phyloP scores from a whole-genome alignment of 345 rosid species.

The Gossypium rotundifolium region DNA sequence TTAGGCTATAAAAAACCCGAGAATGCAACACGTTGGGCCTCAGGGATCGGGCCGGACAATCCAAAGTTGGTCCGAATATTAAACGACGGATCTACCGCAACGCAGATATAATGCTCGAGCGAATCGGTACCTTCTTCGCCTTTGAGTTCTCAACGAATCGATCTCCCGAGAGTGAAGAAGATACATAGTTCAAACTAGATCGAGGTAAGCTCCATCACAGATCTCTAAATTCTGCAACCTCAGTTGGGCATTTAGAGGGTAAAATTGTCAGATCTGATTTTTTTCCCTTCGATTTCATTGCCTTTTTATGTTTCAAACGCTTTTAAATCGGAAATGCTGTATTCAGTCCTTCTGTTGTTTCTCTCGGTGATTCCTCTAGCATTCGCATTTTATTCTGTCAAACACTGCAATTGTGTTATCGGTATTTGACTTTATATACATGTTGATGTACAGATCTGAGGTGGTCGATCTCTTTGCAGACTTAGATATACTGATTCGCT shows the following conservation, averaged over 20 bases:
- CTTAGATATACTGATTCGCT: not conserved
- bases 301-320: too few species aligned
- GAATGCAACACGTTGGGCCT: too few species aligned
- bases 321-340: not conserved
- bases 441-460: conserved; percentile 1
- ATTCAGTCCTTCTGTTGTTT: not conserved
- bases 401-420: not conserved
- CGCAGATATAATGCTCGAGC: not conserved
- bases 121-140: too few species aligned
- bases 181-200: not conserved
- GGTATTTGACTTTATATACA: not conserved
- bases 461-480: not conserved
- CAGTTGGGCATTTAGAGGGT: not conserved
- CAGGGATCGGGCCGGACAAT: not conserved
- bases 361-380: not conserved
- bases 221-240: not conserved
- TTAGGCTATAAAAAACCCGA: too few species aligned
- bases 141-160: not conserved
- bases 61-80: not conserved
- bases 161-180: not conserved
- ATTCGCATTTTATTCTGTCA: not conserved
- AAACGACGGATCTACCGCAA: too few species aligned
- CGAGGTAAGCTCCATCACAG: not conserved
- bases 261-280: not conserved
- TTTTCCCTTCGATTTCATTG: too few species aligned